A percentile compares a stretch with the other conserved stretches of the same genome.
phyloP scores from a whole-genome alignment of 352 stramenopile genomes.

The Pythium plurisporium region DNA sequence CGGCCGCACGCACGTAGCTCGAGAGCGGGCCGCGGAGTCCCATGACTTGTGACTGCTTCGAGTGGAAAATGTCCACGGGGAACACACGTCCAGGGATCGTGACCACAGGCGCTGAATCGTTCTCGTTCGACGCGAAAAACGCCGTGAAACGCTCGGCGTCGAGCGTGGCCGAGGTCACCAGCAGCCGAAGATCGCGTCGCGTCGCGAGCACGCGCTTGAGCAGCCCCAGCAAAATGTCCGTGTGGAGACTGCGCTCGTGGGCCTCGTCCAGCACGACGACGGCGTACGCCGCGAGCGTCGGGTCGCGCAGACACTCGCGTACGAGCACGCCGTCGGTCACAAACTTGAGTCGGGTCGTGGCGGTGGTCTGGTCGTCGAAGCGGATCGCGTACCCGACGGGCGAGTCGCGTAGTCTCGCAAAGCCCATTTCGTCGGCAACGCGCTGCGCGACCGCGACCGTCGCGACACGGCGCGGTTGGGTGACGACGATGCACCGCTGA shows the following conservation, averaged over 20 bases:
- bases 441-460: conserved; percentile 96
- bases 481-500: conserved; percentile 67
- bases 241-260: conserved; percentile 97
- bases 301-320: conserved; percentile 75
- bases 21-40: conserved; percentile 49
- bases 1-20: conserved; percentile 56
- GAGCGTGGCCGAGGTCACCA: conserved; percentile 93
- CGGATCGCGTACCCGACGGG: conserved; percentile 95
- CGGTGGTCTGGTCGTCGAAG: conserved; percentile 92
- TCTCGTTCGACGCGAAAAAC: conserved; percentile 91
- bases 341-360: conserved; percentile 76
- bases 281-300: conserved; percentile 73
- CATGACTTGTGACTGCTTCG: conserved; percentile 80
- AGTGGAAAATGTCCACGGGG: conserved; percentile 93
- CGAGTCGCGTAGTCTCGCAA: conserved; percentile 25
- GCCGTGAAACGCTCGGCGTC: conserved; percentile 80
- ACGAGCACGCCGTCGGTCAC: conserved; percentile 79
- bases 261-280: conserved; percentile 96
- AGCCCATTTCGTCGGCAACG: conserved; percentile 96
- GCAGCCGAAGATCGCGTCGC: conserved; percentile 86
- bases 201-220: conserved; percentile 69
- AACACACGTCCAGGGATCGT: conserved; percentile 90
- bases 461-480: conserved; percentile 94
- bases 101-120: conserved; percentile 42
- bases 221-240: conserved; percentile 97